Conservation (phyloP, 495 filamentous ascomycete genomes). For the Penicillium herquei region DNA sequence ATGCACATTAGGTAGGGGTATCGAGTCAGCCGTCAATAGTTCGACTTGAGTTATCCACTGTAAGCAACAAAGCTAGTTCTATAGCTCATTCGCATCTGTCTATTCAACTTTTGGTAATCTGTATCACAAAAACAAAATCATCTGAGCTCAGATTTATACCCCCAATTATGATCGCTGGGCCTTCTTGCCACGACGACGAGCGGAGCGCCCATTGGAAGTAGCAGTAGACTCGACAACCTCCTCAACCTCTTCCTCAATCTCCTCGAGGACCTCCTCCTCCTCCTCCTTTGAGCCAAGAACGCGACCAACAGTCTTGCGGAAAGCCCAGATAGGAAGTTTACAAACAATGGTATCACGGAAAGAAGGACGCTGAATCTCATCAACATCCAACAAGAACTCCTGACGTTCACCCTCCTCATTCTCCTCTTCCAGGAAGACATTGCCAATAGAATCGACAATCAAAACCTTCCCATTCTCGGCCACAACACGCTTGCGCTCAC, state of each 20-base stretch:
- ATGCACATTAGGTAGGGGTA: too few relatives aligned
- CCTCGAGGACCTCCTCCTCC: constrained; percentile 10
- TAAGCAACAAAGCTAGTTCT: too few relatives aligned
- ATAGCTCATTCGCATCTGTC: not conserved
- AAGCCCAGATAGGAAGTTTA: constrained; percentile 66
- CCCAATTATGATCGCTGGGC: constrained; percentile 31
- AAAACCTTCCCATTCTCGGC: constrained; percentile 94
- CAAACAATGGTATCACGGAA: constrained; percentile 68
- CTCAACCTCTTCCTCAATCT: not conserved
- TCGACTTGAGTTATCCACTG: not conserved
- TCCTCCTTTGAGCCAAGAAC: constrained; percentile 36
- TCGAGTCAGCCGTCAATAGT: too few relatives aligned
- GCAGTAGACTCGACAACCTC: constrained; percentile 30
- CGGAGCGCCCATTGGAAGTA: constrained; percentile 22
- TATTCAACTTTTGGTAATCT: constrained; percentile 7
- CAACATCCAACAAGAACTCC: constrained; percentile 80
- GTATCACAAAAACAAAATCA: not conserved
- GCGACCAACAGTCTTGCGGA: constrained; percentile 54
- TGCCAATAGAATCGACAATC: constrained; percentile 86
- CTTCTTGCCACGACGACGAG: constrained; percentile 33
- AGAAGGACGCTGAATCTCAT: constrained; percentile 64
- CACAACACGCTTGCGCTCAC: constrained; percentile 76
- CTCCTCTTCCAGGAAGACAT: constrained; percentile 88
- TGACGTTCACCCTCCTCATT: constrained; percentile 78
- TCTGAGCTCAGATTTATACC: not conserved